Base-by-base conservation (phyloP, 1,284 basidiomycete genomes). In the Irpex sp. region DNA sequence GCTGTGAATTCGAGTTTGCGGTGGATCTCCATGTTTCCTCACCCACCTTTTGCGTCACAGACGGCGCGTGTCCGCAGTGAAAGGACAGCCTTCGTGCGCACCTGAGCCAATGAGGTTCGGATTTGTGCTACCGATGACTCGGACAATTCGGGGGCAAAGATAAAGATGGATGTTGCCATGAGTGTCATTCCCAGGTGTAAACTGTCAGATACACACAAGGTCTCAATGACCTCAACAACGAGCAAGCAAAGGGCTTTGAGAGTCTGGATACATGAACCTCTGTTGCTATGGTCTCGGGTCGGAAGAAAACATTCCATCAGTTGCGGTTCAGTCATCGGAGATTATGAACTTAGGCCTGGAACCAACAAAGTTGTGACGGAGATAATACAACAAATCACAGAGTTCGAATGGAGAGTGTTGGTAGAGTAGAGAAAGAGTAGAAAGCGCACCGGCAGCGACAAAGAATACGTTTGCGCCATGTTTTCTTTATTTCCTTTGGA, bases 271-370 rank as follows among this genome's bases (percentile, higher is more conserved):
- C 57, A 7, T 55, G 55, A 19, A 61, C 61, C 61, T 61, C 61
- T 61, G 61, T 61, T 61, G 61, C 61, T 58, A 61, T 61, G 61
- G 61, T 56, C 54, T 61, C 31, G 26, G 43, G 37, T n/a, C 53
- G 53, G 53, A 55, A 21, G 53, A 33, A 35, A 31, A 21, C 21
- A 56, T 61, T 61, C 61, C 61, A 61, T 61, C 61, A 61, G 61
- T n/a, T 26, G 9, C 19, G 9, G 53, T 55, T 33, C 33, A 35
- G 21, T 9, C n/a, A 35, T 55, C 31, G 53, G 53, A 55, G 19
- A 33, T 35, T 55, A 26, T 35, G 13, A 7, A 55, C 13, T 8
- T 33, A 15, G 33, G 33, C 53, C 53, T 55, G 53, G 53, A 55
- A 55, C 15, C 49, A n/a, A 21, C 49, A 50, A 17, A 43, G 11